Evolutionary conservation across 352 stramenopile genomes (phyloP), one percentile per base, ranked within the genome.

Genomic region (Lagenidium sp.): DNA sequence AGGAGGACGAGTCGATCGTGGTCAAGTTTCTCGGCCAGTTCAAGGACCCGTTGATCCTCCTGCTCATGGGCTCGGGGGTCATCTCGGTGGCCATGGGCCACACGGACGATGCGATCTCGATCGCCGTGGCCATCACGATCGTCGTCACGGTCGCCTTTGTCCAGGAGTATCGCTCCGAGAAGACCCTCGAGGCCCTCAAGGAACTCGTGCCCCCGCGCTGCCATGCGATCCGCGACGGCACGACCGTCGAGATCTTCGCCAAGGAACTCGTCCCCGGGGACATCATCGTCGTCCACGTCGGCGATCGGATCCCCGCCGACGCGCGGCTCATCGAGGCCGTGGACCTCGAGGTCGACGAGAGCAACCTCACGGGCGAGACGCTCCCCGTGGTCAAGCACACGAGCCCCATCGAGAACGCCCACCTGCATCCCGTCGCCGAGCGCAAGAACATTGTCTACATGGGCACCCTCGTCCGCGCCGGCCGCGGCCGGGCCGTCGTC

Each of bases 141-240:
- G 95, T 99, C n/a, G 87, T 90, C 15, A 85, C 95, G 1, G 94
- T 99, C n/a, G 95, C 92, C 13, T 97, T 96, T 41, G 74, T 98
- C 34, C 80, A 92, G 47, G 77, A 92, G 43, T 92, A 92, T 50
- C 77, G 77, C 10, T 88, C 73, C 1, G 80, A 92, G 53, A 92
- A 92, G 68, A 88, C 80, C 21, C 62, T 92, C n/a, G 74, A 85
- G 28, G 80, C 77, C 28, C 57, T 92, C 5, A 92, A 87, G 41
- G 66, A 88, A 44, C 65, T 92, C 13, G 77, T 92, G 35, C 77
- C 80, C 19, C 80, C 77, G 12, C 74, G 70, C 2, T 87, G 77
- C 47, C 75, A 82, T 51, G 72, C 65, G 7, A 42, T 92, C 19
- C 53, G 77, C 30, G 65, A 85, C 35, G 77, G 77, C 22, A 39